These are phyloP conservation scores for Cupressus sempervirens DNA, from an alignment of 75 land plant species.

Conservation along the genomic window DNA sequence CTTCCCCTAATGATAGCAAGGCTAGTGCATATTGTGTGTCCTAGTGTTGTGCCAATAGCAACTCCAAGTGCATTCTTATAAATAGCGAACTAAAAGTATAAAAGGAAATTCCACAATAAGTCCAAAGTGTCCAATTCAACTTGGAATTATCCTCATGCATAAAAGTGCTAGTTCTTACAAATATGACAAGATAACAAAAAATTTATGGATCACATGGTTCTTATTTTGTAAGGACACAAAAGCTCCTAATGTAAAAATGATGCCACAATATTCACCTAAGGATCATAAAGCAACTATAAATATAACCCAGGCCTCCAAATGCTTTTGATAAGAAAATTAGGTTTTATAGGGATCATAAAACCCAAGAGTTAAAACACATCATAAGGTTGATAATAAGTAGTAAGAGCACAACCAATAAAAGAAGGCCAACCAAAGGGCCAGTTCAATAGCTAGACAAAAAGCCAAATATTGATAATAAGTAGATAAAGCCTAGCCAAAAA, in stretches of 20 bases:
- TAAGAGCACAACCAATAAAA: no score
- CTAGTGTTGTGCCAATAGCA: constrained; percentile 86
- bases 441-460: no score
- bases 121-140: neutral
- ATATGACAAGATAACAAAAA: neutral
- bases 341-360: no score
- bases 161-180: neutral
- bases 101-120: constrained; percentile 5
- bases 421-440: no score
- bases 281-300: neutral
- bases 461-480: no score
- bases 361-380: no score
- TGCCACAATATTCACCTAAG: neutral
- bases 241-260: neutral
- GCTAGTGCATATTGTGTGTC: constrained; percentile 95
- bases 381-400: no score
- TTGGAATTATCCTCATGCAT: neutral
- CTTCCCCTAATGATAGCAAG: constrained; percentile 94
- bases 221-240: neutral
- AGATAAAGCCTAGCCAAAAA: no score
- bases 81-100: constrained; percentile 74
- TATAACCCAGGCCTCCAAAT: neutral
- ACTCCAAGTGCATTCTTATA: constrained; percentile 97
- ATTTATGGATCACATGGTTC: neutral
- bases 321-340: no score